Base-by-base conservation (phyloP, 148 eudicot species). In the Euryodendron excelsum region DNA sequence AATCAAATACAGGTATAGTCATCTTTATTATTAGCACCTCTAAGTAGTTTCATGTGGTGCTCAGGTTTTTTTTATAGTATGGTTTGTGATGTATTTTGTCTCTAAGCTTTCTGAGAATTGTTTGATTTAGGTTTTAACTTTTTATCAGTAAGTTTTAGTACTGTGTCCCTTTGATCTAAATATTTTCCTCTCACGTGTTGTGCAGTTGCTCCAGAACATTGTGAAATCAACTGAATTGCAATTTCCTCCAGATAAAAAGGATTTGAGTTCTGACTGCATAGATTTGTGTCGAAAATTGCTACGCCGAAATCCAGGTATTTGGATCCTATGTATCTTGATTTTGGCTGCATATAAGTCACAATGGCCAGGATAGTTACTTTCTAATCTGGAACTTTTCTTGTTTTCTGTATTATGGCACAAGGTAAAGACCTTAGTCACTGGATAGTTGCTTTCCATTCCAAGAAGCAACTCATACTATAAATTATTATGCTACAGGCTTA, bases 131-230 rank as follows among this genome's bases (percentile, higher is more conserved):
- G n/a, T 31, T 50, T 34, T n/a, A n/a, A n/a, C n/a, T n/a, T n/a
- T n/a, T n/a, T 2, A 12, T 25, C 39, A 7, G 39, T n/a, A 50
- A 31, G 55, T 47, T 61, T 4, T 69, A 41, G 64, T 67, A n/a
- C 41, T 5, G 65, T 62, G 60, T 73, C 58, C 39, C 20, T 11
- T 61, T 79, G 48, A 20, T 52, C 69, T 44, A n/a, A 21, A 60
- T 27, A n/a, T 23, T 65, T 65, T 73, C 55, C n/a, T 79, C 15
- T 77, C 48, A n/a, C 28, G 55, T 78, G 66, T 76, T 69, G 47
- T 84, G 77, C 93, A 95, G 98, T 80, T 95, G 87, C 96, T 93
- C 67, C 93, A 93, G 80, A 95, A 95, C 84, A 95, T 94, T 64
- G 61, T 93, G 69, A 93, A 83, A 81, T 87, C 98, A 79, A 86